Evolutionary conservation across 2,329 filamentous ascomycete genomes (phyloP).

Genomic region (Verticillium nubilum): DNA sequence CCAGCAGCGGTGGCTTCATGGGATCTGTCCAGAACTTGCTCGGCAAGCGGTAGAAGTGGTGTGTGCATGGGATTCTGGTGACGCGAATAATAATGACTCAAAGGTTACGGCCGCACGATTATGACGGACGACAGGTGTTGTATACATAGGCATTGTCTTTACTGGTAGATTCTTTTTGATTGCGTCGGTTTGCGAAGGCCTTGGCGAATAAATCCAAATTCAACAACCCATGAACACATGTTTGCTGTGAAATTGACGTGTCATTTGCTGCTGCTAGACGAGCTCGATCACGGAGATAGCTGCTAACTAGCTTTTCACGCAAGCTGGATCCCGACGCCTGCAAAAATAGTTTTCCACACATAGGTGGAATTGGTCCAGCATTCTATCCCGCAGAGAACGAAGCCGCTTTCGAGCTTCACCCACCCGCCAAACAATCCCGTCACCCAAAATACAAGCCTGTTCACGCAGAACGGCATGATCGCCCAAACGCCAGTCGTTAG

Average conservation of each 20-base stretch:
- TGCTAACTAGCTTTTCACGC: too few species aligned
- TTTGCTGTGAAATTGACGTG: not conserved
- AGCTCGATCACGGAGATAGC: too few species aligned
- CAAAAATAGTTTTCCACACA: not conserved
- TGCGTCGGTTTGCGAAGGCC: not conserved
- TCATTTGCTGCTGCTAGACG: not conserved
- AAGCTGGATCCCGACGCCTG: too few species aligned
- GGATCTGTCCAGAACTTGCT: conserved; percentile 11
- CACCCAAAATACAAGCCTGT: not conserved
- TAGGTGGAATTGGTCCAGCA: not conserved
- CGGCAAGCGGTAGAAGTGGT: not conserved
- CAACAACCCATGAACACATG: not conserved
- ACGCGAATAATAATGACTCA: not conserved
- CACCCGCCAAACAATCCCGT: too few species aligned
- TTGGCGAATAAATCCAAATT: not conserved
- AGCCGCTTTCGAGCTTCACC: not conserved
- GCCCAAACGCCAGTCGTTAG: not conserved
- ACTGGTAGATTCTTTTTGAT: not conserved
- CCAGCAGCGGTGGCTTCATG: conserved; percentile 15
- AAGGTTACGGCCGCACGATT: not conserved
- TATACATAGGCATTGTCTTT: not conserved
- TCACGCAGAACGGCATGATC: not conserved
- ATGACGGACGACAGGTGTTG: not conserved
- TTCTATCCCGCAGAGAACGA: not conserved
- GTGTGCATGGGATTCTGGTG: too few species aligned